These are phyloP conservation scores for Thermothielavioides terrestris DNA, from an alignment of 495 filamentous ascomycete species.

Conservation along the genomic window DNA sequence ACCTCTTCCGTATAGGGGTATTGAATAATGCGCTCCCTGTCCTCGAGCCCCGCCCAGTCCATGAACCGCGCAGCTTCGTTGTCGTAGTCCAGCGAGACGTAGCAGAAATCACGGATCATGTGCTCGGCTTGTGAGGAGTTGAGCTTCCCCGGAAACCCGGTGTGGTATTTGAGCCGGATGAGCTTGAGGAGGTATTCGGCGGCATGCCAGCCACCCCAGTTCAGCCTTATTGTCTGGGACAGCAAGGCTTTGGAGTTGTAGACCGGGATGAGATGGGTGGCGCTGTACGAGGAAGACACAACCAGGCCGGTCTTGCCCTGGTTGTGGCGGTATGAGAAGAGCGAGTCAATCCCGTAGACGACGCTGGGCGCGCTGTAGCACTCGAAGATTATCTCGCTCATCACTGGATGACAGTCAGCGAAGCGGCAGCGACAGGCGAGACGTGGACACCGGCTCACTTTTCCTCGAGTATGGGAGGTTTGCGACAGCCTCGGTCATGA, in stretches of 20 bases:
- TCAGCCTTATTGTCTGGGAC: slow-evolving; percentile 74
- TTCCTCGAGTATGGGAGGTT: slow-evolving; percentile 79
- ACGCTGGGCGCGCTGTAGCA: slow-evolving; percentile 83
- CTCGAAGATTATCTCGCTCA: slow-evolving; percentile 96
- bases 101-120: slow-evolving; percentile 82
- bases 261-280: slow-evolving; percentile 94
- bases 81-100: slow-evolving; percentile 75
- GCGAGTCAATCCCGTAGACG: slow-evolving; percentile 87
- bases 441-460: slow-evolving; percentile 45
- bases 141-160: slow-evolving; percentile 68
- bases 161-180: slow-evolving; percentile 85
- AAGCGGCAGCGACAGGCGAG: neutral
- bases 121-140: slow-evolving; percentile 78
- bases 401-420: slow-evolving; percentile 48
- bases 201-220: slow-evolving; percentile 87
- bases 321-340: slow-evolving; percentile 93
- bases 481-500: slow-evolving; percentile 94
- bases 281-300: slow-evolving; percentile 81
- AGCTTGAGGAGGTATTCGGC: slow-evolving; percentile 87
- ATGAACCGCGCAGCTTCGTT: slow-evolving; percentile 63
- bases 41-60: slow-evolving; percentile 82
- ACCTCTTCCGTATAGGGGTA: slow-evolving; percentile 90
- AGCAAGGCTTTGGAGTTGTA: slow-evolving; percentile 75
- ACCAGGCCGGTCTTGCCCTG: slow-evolving; percentile 80
- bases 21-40: slow-evolving; percentile 79